Evolutionary conservation across 129 eudicot species (phyloP), one percentile per base, ranked within the genome.

Genomic region (Solidago caesia): DNA sequence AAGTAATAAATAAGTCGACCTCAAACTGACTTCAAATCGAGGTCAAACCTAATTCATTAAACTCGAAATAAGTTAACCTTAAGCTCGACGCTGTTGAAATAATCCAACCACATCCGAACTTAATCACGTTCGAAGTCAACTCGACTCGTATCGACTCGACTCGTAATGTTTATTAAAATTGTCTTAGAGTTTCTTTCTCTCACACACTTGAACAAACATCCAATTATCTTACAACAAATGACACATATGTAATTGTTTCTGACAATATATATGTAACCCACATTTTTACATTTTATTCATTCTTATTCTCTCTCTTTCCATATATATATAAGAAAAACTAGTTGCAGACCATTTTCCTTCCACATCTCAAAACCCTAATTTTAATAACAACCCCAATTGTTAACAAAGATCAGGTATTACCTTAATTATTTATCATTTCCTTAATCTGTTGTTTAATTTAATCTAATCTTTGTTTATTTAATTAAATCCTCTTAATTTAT

Each of bases 341-440:
- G 44, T 81, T 73, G 77, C 85, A 80, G 41, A 77, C 91, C 86
- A 84, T 86, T 78, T 74, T 81, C 85, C 70, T 81, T 61, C 68
- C 78, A 33, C 83, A 71, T 75, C 75, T 78, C 79, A 75, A 87
- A 89, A 87, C 92, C 96, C 96, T 87, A 87, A 89, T 76, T 78
- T 67, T 51, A 84, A 74, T 71, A 79, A 48, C 25, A 68, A 39
- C 71, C 39, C 43, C 29, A 44, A n/a, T 8, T 39, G 56, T 72
- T 21, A 81, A 71, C 83, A 74, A 33, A 65, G 82, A 89, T 85
- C 96, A 80, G 96, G 96, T 87, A 76, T 53, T 5, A 53, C 15
- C 43, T 68, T 70, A 59, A 60, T 57, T 73, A 67, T 59, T 49
- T 77, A 67, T 75, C 75, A 68, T 75, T 86, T 59, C 65, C 69